Conservation (phyloP, 2,329 filamentous ascomycete genomes). For the Penicillium sp. region DNA sequence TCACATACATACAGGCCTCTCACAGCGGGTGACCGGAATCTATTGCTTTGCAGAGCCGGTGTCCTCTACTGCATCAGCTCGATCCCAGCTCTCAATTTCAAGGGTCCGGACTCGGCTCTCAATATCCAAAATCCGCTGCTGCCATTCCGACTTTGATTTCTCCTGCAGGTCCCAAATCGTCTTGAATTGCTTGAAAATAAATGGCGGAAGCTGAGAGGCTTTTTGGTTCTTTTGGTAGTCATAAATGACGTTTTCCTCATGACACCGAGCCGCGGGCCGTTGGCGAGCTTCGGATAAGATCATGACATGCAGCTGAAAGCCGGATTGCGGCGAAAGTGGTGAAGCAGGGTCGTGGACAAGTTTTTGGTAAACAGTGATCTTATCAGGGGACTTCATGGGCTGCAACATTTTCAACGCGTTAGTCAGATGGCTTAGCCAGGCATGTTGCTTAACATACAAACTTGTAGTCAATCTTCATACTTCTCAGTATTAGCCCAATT, state of each 20-base stretch:
- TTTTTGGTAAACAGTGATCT: slow-evolving; percentile 80
- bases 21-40: neutral
- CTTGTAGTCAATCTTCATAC: slow-evolving; percentile 82
- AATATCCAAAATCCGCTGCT: slow-evolving; percentile 56
- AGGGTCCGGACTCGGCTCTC: slow-evolving; percentile 60
- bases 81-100: slow-evolving; percentile 74
- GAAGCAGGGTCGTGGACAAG: slow-evolving; percentile 56
- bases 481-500: slow-evolving; percentile 74
- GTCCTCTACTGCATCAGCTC: slow-evolving; percentile 70
- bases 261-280: slow-evolving; percentile 69
- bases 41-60: slow-evolving; percentile 48
- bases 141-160: slow-evolving; percentile 55
- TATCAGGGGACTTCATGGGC: slow-evolving; percentile 83
- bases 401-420: slow-evolving; percentile 32
- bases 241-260: slow-evolving; percentile 78
- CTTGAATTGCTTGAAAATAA: slow-evolving; percentile 62
- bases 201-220: slow-evolving; percentile 54
- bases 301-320: slow-evolving; percentile 54
- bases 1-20: neutral
- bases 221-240: slow-evolving; percentile 66
- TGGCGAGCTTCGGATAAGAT: slow-evolving; percentile 75
- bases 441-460: slow-evolving; percentile 60
- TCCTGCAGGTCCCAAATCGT: slow-evolving; percentile 64
- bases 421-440: neutral
- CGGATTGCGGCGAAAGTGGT: slow-evolving; percentile 29